phyloP scores from a whole-genome alignment of 345 rosid genomes.

The Arabis hirsuta region DNA sequence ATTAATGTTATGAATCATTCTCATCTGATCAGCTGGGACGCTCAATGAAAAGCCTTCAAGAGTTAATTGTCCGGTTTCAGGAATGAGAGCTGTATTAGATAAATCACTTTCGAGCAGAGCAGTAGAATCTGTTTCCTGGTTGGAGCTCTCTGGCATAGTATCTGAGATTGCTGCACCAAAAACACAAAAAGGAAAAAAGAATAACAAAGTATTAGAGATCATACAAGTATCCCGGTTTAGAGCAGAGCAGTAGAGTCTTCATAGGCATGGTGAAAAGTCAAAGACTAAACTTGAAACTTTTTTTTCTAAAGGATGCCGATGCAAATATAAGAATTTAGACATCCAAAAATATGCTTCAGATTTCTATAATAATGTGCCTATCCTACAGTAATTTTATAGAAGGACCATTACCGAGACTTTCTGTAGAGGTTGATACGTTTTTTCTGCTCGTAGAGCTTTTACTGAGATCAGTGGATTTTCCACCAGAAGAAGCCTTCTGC shows the following conservation, averaged over 20 bases:
- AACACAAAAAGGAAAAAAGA: neutral
- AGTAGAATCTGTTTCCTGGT: conserved; percentile 48
- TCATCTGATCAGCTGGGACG: conserved; percentile 84
- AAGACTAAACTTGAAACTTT: neutral
- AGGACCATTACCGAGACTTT: conserved; percentile 70
- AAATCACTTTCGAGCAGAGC: conserved; percentile 50
- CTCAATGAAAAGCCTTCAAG: conserved; percentile 60
- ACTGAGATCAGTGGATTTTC: conserved; percentile 52
- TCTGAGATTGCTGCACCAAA: conserved; percentile 43
- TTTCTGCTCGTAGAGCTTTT: conserved; percentile 53
- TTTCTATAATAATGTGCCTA: conserved; percentile 15
- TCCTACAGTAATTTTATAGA: conserved; percentile 4
- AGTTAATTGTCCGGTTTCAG: conserved; percentile 52
- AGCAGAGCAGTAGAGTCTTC: neutral
- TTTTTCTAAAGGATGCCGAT: neutral
- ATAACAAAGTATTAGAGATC: neutral
- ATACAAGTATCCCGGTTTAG: neutral
- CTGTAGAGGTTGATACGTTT: conserved; percentile 81
- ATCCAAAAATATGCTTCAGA: conserved; percentile 26
- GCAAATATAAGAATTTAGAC: conserved; percentile 9
- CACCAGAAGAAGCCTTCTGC: conserved; percentile 68
- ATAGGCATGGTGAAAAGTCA: conserved; percentile 5
- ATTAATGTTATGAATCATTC: conserved; percentile 73
- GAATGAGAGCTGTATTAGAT: conserved; percentile 43
- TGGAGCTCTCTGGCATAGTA: conserved; percentile 44